Base-by-base conservation (phyloP, 495 filamentous ascomycete genomes). In the Aspergillus ellipticus region DNA sequence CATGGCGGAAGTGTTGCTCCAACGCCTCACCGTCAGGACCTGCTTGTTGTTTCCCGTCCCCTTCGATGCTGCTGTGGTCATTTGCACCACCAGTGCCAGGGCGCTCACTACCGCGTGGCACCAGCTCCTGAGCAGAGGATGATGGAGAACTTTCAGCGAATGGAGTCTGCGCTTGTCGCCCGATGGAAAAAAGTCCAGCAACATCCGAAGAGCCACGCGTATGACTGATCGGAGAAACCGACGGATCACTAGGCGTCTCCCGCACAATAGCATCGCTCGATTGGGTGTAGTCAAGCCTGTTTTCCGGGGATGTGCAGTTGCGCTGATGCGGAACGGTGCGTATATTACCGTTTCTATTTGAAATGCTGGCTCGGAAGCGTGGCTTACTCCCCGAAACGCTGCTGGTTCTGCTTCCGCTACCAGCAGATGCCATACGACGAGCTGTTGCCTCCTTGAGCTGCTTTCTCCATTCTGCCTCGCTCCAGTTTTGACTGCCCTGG, bases 401-500 rank as follows among this genome's bases (percentile, higher is more conserved):
- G 49, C 84, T 82, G 49, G 76, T 70, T 17, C 79, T 63, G 61
- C 77, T 74, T 35, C 68, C 66, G 61, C 77, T 74, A 31, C 68
- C 66, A n/a, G 69, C 73, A 26, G 73, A 60, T 20, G 76, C 69
- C 82, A 95, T 91, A 9, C 92, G 86, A 29, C 82, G 84, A n/a
- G 86, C 79, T 2, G 95, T 97, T 41, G 94, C 76, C 51, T 96
- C 90, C 73, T 97, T 97, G 71, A 99, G 66, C 65, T 89, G 84
- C 62, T 80, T 82, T 53, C 94, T 82, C 95, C 95, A 97, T 59
- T 96, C 86, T n/a, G 85, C 75, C 70, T 97, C 95, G 37, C 74
- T 85, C 89, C 92, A 96, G n/a, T 68, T 78, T 24, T 82, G 69
- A 67, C 86, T 94, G 6, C 89, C 91, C 6, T 89, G 79, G 4